phyloP scores from a whole-genome alignment of 495 filamentous ascomycete genomes.

The Aspergillus bertholletiae region DNA sequence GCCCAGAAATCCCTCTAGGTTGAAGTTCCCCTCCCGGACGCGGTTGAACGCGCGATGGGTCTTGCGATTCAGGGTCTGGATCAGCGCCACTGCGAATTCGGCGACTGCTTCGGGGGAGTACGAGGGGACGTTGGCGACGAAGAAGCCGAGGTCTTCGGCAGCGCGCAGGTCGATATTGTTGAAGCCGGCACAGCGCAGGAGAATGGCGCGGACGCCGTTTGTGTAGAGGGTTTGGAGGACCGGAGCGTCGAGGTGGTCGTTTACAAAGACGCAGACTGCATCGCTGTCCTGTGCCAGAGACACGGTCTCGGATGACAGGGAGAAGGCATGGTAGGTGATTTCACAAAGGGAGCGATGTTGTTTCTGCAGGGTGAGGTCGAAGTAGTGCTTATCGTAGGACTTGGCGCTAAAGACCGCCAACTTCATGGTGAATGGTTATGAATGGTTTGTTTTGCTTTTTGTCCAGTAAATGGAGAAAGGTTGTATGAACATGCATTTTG shows the following conservation, averaged over 20 bases:
- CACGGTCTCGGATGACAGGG: conserved; percentile 53
- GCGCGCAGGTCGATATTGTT: conserved; percentile 62
- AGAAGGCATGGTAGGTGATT: conserved; percentile 53
- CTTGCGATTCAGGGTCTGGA: conserved; percentile 67
- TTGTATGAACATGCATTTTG: no score
- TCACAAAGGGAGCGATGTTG: conserved; percentile 29
- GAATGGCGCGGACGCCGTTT: conserved; percentile 50
- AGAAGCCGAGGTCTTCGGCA: conserved; percentile 54
- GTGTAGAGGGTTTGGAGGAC: conserved; percentile 49
- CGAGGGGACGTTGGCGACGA: conserved; percentile 64
- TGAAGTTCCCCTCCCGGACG: conserved; percentile 70
- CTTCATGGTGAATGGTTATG: conserved; percentile 40
- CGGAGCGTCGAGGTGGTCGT: conserved; percentile 51
- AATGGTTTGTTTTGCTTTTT: no score
- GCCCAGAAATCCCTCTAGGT: conserved; percentile 60
- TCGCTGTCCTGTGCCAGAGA: conserved; percentile 48
- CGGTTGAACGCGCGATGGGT: conserved; percentile 70
- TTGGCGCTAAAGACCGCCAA: conserved; percentile 61
- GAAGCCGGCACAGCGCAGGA: conserved; percentile 68
- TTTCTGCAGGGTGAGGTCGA: conserved; percentile 27
- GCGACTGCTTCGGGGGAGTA: conserved; percentile 72
- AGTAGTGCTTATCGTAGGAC: conserved; percentile 55
- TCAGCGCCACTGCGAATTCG: conserved; percentile 65
- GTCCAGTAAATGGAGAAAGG: no score
- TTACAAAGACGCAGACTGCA: conserved; percentile 71